These are phyloP conservation scores for Durotheca rogersii DNA, from an alignment of 495 filamentous ascomycete species.

Conservation along the genomic window DNA sequence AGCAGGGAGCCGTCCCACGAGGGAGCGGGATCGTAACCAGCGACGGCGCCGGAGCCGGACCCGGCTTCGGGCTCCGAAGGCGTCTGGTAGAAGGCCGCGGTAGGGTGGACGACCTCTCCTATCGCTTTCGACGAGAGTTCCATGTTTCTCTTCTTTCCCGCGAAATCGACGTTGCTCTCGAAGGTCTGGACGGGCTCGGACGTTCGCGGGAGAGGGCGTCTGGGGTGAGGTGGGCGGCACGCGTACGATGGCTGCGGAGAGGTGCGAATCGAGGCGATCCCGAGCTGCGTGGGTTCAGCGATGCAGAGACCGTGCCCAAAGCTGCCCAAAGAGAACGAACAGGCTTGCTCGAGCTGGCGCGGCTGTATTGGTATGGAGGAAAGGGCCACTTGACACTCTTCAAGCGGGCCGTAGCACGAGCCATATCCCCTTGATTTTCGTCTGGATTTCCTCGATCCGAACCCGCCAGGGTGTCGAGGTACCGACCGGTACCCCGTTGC, in stretches of 20 bases:
- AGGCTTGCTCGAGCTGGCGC: background rate
- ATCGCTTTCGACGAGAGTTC: constrained; percentile 45
- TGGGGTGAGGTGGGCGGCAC: too few species aligned
- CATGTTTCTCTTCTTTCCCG: too few species aligned
- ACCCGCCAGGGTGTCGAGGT: background rate
- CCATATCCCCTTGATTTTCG: constrained; percentile 9
- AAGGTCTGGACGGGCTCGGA: background rate
- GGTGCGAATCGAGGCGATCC: background rate
- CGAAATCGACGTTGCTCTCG: constrained; percentile 1
- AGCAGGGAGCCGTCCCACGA: constrained; percentile 44
- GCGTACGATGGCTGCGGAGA: background rate
- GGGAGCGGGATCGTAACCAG: constrained; percentile 1
- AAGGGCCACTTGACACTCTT: constrained; percentile 10
- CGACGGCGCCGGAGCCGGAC: background rate
- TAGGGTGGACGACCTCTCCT: constrained; percentile 51
- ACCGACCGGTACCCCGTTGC: background rate
- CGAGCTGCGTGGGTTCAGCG: constrained; percentile 15
- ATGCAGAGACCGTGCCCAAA: constrained; percentile 18
- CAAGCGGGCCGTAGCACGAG: constrained; percentile 4
- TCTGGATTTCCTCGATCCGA: constrained; percentile 7
- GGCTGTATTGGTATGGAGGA: background rate
- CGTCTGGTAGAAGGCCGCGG: constrained; percentile 43
- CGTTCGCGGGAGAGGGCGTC: too few species aligned
- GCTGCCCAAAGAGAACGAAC: constrained; percentile 14
- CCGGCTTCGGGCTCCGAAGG: constrained; percentile 7